Conservation (phyloP, 257 asterid species). For the Anisodus tanguticus region DNA sequence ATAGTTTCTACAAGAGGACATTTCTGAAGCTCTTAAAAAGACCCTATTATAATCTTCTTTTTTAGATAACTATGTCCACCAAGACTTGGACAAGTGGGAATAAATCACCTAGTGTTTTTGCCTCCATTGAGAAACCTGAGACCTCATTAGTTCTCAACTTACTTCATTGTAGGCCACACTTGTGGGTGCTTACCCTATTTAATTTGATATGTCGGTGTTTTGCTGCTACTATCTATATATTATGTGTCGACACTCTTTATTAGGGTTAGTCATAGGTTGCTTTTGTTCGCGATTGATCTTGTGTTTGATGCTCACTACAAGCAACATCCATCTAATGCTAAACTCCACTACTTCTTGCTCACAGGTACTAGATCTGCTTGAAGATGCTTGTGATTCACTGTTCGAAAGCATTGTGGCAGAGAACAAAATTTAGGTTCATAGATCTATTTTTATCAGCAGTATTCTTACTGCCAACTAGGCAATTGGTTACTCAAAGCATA, state of each 20-base stretch:
- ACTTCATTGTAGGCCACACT: too few species aligned
- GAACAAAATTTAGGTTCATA: conserved; percentile 38
- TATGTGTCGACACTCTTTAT: neutral
- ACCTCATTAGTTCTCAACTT: too few species aligned
- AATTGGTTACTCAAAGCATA: neutral
- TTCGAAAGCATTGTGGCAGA: conserved; percentile 54
- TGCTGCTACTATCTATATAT: neutral
- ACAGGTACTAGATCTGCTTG: conserved; percentile 90
- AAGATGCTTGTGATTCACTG: conserved; percentile 85
- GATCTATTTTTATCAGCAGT: neutral
- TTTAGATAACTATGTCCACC: too few species aligned
- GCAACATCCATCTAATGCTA: neutral
- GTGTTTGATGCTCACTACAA: neutral
- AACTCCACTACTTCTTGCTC: neutral
- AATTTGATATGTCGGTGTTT: neutral
- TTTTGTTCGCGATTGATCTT: neutral
- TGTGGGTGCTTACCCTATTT: neutral
- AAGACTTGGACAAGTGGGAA: too few species aligned
- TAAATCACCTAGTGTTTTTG: too few species aligned
- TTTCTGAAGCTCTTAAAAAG: neutral
- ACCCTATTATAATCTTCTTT: neutral
- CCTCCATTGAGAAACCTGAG: too few species aligned
- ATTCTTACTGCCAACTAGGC: neutral
- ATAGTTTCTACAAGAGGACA: neutral
- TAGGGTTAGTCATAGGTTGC: neutral